These are phyloP conservation scores for Trametes elegans DNA, from an alignment of 768 basidiomycete species.

Conservation along the genomic window DNA sequence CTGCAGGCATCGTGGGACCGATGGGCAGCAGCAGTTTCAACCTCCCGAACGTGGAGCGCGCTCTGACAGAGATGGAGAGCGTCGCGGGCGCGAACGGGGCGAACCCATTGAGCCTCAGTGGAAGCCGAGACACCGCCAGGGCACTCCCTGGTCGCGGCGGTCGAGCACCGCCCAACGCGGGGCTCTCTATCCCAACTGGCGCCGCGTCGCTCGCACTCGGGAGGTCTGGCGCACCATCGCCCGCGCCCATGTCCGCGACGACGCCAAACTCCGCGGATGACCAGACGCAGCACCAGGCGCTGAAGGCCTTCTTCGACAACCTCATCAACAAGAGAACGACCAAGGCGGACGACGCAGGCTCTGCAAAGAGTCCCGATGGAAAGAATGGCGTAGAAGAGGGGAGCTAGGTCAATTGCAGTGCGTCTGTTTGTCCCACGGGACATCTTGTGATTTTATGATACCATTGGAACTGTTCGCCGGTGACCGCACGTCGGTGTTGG, in stretches of 20 bases:
- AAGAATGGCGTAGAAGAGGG: conserved; percentile 21
- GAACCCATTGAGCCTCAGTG: conserved; percentile 30
- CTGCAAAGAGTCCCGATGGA: conserved; percentile 30
- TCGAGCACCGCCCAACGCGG: conserved; percentile 17
- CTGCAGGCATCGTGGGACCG: conserved; percentile 88
- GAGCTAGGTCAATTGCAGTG: conserved; percentile 9
- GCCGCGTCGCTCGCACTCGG: conserved; percentile 8
- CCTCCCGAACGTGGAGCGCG: conserved; percentile 85
- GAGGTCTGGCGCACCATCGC: conserved; percentile 29
- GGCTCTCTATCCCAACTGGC: conserved; percentile 22
- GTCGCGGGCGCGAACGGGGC: conserved; percentile 37
- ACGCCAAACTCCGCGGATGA: conserved; percentile 48
- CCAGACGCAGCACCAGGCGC: conserved; percentile 78
- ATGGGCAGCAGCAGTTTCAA: conserved; percentile 84
- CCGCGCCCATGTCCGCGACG: conserved; percentile 24
- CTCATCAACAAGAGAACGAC: conserved; percentile 71
- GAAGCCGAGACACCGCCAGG: conserved; percentile 35
- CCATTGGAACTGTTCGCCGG: not conserved
- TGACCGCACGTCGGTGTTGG: too few species aligned
- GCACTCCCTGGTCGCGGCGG: conserved; percentile 24
- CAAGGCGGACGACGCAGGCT: conserved; percentile 33
- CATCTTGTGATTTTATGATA: not conserved
- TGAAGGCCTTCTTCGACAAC: conserved; percentile 88
- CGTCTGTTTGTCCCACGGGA: not conserved
- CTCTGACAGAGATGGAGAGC: conserved; percentile 85